Evolutionary conservation across 768 basidiomycete species (phyloP).

Genomic region (Panellus pusillus): DNA sequence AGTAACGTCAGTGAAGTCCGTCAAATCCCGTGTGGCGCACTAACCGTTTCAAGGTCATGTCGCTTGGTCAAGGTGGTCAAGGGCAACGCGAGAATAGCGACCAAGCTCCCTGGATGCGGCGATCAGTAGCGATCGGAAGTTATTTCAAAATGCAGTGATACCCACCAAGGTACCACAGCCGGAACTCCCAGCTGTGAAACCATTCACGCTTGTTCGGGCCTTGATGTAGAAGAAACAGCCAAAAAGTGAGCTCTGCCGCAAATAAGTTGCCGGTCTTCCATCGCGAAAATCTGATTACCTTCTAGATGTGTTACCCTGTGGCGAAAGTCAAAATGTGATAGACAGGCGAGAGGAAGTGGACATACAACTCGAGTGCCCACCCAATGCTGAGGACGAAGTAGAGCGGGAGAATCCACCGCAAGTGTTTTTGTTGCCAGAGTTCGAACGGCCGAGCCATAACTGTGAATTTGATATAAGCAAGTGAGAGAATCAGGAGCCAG

Average conservation of each 20-base stretch:
- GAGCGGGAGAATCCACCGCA: conserved; percentile 63
- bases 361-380: conserved; percentile 80
- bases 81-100: conserved; percentile 72
- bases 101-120: conserved; percentile 51
- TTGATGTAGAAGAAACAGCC: conserved; percentile 82
- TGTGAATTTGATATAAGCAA: conserved; percentile 23
- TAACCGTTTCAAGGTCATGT: conserved; percentile 56
- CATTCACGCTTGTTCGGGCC: conserved; percentile 68
- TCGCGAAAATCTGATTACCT: conserved; percentile 40
- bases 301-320: conserved; percentile 77
- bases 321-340: conserved; percentile 1
- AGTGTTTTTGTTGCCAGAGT: conserved; percentile 47
- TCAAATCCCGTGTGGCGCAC: conserved; percentile 16
- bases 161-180: conserved; percentile 68
- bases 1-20: conserved; percentile 6
- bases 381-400: conserved; percentile 69
- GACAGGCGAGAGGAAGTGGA: conserved; percentile 8
- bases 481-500: conserved; percentile 16
- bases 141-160: conserved; percentile 10
- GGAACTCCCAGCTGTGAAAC: conserved; percentile 82
- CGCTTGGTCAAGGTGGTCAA: conserved; percentile 63
- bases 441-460: conserved; percentile 59
- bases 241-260: conserved; percentile 68
- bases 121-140: neutral
- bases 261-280: neutral